These are phyloP conservation scores for Serpula lacrymans DNA, from an alignment of 768 basidiomycete species.

Conservation along the genomic window DNA sequence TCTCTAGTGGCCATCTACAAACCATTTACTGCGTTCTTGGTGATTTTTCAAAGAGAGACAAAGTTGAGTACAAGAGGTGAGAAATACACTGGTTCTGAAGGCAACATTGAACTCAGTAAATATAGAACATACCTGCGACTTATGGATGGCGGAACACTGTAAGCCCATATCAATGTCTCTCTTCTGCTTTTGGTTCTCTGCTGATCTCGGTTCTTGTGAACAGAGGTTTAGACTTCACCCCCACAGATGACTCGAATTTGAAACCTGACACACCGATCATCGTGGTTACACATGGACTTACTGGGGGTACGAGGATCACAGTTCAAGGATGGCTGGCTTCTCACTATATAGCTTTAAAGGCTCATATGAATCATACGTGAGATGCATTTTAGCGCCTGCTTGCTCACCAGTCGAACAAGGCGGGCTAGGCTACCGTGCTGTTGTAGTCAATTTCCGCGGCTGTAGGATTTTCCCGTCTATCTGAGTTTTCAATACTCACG, in stretches of 20 bases:
- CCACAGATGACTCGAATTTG: conserved; percentile 20
- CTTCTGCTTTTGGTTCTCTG: conserved; percentile 1
- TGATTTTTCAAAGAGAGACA: conserved; percentile 28
- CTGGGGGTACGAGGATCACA: conserved; percentile 21
- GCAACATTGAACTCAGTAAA: conserved; percentile 7
- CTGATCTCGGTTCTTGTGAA: too few relatives aligned
- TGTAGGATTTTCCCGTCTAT: conserved; percentile 49
- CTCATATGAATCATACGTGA: conserved; percentile 87
- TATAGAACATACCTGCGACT: conserved; percentile 25
- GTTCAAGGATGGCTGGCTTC: neutral
- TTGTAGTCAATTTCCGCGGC: conserved; percentile 90
- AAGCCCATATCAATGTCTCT: conserved; percentile 10
- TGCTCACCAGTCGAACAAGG: conserved; percentile 68
- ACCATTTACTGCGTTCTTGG: conserved; percentile 28
- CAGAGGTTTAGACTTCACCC: conserved; percentile 32
- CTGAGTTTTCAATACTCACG: conserved; percentile 3
- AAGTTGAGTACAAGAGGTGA: conserved; percentile 28
- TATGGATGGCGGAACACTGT: conserved; percentile 31
- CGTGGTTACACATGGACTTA: conserved; percentile 30
- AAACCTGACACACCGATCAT: conserved; percentile 23
- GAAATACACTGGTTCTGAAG: neutral
- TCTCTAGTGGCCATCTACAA: conserved; percentile 29
- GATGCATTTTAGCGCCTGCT: conserved; percentile 73
- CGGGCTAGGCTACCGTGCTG: conserved; percentile 88
- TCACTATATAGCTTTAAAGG: conserved; percentile 39